Evolutionary conservation across 352 stramenopile genomes (phyloP).

Genomic region (Pythium chondricola): DNA sequence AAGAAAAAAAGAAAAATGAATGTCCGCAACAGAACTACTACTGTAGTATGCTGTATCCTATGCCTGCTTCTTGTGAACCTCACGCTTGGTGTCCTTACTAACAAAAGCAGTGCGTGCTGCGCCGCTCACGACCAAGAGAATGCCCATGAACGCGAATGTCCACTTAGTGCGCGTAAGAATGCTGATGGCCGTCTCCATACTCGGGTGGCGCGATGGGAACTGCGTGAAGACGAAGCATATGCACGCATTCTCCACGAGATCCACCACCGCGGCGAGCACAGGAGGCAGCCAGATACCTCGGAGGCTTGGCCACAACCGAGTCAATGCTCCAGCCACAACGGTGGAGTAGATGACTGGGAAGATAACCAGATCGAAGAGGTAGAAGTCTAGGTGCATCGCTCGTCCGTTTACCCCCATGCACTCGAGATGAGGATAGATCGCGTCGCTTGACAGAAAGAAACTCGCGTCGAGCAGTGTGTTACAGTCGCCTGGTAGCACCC

Average conservation of each 20-base stretch:
- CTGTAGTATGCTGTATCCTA: too few relatives aligned
- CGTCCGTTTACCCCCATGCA: conserved; percentile 22
- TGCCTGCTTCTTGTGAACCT: too few relatives aligned
- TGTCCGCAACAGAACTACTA: neutral
- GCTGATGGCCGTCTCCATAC: conserved; percentile 1
- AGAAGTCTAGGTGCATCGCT: conserved; percentile 21
- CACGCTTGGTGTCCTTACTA: neutral
- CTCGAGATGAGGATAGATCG: conserved; percentile 20
- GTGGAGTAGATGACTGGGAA: conserved; percentile 26
- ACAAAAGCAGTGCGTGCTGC: too few relatives aligned
- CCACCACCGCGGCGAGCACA: conserved; percentile 1
- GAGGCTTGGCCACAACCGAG: conserved; percentile 10
- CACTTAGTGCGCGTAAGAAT: conserved; percentile 4
- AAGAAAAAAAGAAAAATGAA: neutral
- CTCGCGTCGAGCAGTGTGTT: conserved; percentile 21
- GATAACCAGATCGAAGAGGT: conserved; percentile 22
- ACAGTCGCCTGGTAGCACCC: conserved; percentile 10
- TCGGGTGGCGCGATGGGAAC: conserved; percentile 4
- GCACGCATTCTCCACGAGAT: conserved; percentile 14
- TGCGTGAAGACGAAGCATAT: conserved; percentile 6
- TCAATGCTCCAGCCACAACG: conserved; percentile 8
- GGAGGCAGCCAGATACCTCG: conserved; percentile 1
- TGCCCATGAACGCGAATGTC: neutral
- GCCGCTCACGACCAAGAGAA: too few relatives aligned
- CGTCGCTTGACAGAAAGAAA: conserved; percentile 3